Evolutionary conservation across 345 rosid species (phyloP).

Genomic region (Eucalyptus marginata): DNA sequence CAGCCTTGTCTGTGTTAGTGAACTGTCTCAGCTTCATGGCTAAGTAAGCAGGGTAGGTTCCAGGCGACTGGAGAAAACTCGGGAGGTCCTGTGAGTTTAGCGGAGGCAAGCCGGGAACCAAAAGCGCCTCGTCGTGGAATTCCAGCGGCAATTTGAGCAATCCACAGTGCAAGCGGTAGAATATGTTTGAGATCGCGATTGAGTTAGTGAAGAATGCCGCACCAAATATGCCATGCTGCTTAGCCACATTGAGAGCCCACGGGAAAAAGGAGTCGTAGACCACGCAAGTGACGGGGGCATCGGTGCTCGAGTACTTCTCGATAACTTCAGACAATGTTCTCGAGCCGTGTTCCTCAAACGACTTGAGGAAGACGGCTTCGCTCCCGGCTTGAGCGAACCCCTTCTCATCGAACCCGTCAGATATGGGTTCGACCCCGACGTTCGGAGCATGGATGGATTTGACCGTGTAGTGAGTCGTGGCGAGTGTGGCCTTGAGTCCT

Average conservation of each 20-base stretch:
- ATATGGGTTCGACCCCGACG: slow-evolving; percentile 43
- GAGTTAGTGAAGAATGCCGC: slow-evolving; percentile 73
- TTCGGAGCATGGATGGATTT: slow-evolving; percentile 22
- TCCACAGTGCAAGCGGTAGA: slow-evolving; percentile 27
- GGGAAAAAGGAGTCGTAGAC: slow-evolving; percentile 71
- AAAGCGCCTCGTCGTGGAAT: slow-evolving; percentile 13
- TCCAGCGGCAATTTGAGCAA: slow-evolving; percentile 26
- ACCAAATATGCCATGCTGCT: slow-evolving; percentile 29
- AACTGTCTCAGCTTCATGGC: slow-evolving; percentile 48
- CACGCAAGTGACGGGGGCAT: slow-evolving; percentile 24
- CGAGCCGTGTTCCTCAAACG: slow-evolving; percentile 36
- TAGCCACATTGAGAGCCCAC: slow-evolving; percentile 71
- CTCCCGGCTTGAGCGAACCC: slow-evolving; percentile 29
- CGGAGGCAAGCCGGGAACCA: slow-evolving; percentile 39
- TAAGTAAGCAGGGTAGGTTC: slow-evolving; percentile 40
- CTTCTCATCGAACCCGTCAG: slow-evolving; percentile 53
- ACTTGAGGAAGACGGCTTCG: slow-evolving; percentile 17
- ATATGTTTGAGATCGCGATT: slow-evolving; percentile 27
- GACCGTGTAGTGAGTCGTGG: slow-evolving; percentile 51
- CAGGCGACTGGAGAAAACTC: slow-evolving; percentile 24
- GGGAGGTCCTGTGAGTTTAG: slow-evolving; percentile 39
- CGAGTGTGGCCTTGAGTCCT: slow-evolving; percentile 51
- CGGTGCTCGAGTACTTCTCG: slow-evolving; percentile 13
- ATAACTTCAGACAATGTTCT: slow-evolving; percentile 33
- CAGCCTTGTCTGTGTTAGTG: slow-evolving; percentile 35